phyloP scores from a whole-genome alignment of 345 rosid species.

The Salix caprea region DNA sequence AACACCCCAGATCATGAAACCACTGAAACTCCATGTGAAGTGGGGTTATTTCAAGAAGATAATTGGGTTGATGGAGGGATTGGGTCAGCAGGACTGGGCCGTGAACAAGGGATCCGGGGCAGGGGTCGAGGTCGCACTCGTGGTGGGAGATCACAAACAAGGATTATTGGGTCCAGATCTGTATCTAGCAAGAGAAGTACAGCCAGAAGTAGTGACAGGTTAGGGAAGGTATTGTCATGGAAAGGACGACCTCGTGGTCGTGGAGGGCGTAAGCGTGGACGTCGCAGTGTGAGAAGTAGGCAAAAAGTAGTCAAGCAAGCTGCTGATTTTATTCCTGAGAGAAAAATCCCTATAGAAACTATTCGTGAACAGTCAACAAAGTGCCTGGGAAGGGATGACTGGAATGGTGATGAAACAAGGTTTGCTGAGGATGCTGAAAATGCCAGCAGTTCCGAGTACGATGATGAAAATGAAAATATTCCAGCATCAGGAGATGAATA shows the following conservation, averaged over 20 bases:
- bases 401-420: slow-evolving; percentile 36
- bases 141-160: slow-evolving; percentile 42
- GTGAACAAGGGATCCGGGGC: slow-evolving; percentile 44
- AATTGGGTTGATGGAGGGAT: slow-evolving; percentile 44
- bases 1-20: slow-evolving; percentile 29
- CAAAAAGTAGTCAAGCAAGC: slow-evolving; percentile 43
- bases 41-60: slow-evolving; percentile 41
- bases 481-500: slow-evolving; percentile 38
- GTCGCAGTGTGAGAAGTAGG: slow-evolving; percentile 44
- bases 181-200: slow-evolving; percentile 43
- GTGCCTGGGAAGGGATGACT: slow-evolving; percentile 18
- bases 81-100: slow-evolving; percentile 31
- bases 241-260: slow-evolving; percentile 44
- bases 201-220: slow-evolving; percentile 18
- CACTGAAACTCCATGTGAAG: slow-evolving; percentile 25
- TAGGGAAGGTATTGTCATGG: slow-evolving; percentile 31
- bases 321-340: slow-evolving; percentile 25
- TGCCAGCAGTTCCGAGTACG: slow-evolving; percentile 54
- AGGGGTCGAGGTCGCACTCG: slow-evolving; percentile 40
- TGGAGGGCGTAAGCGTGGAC: slow-evolving; percentile 51
- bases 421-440: slow-evolving; percentile 39
- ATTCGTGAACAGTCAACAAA: slow-evolving; percentile 21
- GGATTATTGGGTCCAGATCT: slow-evolving; percentile 28
- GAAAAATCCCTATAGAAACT: slow-evolving; percentile 13
- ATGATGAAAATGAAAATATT: slow-evolving; percentile 38